Evolutionary conservation across 164 flowering plant genomes (phyloP).

Genomic region (Nymphaea thermarum): DNA sequence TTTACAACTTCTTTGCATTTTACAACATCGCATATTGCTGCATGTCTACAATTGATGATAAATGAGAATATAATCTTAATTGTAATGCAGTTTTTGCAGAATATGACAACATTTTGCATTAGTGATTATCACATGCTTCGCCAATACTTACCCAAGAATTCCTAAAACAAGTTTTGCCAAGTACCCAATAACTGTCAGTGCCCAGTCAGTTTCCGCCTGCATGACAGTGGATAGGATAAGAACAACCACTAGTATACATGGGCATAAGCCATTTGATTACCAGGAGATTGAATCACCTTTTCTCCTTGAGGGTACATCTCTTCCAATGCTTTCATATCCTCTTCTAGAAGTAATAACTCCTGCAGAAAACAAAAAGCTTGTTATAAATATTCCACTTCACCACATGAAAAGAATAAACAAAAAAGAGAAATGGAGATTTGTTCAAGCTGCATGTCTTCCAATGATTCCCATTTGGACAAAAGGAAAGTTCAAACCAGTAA

Average conservation of each 20-base stretch:
- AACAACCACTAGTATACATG: neutral
- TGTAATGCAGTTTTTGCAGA: neutral
- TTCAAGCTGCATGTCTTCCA: too few relatives aligned
- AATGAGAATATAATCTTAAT: neutral
- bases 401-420: too few relatives aligned
- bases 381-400: too few relatives aligned
- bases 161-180: constrained; percentile 83
- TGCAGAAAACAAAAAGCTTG: constrained; percentile 13
- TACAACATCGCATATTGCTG: too few relatives aligned
- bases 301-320: constrained; percentile 99
- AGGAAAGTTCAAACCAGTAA: too few relatives aligned
- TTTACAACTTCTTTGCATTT: too few relatives aligned
- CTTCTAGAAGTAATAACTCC: constrained; percentile 92
- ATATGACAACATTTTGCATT: neutral
- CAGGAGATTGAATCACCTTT: constrained; percentile 34
- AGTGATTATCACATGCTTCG: neutral
- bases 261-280: neutral
- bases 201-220: constrained; percentile 97
- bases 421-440: too few relatives aligned
- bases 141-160: constrained; percentile 53
- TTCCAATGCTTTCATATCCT: constrained; percentile 87
- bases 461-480: too few relatives aligned
- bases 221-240: constrained; percentile 1
- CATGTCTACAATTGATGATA: neutral
- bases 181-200: constrained; percentile 93